Percentiles rank a stretch among this genome's conserved stretches.
Conservation (phyloP, 1,284 basidiomycete species). For the Porogramme epimiltina region DNA sequence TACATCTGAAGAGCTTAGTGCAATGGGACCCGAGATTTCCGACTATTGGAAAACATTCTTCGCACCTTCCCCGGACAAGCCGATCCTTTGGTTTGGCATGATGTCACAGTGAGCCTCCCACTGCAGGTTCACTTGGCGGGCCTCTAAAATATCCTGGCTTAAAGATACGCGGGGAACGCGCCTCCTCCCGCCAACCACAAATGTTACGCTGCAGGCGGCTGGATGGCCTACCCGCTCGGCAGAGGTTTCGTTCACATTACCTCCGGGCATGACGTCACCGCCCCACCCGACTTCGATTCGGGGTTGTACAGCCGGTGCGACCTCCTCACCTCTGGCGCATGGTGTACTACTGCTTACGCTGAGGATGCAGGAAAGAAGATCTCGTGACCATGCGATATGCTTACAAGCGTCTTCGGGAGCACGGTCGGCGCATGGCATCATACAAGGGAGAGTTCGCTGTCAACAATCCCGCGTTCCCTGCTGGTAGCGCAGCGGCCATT, state of each 20-base stretch:
- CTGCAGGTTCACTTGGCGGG: not conserved
- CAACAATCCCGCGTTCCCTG: conserved; percentile 51
- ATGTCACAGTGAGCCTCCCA: not conserved
- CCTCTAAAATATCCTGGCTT: not conserved
- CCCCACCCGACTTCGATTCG: conserved; percentile 38
- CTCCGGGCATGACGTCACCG: conserved; percentile 37
- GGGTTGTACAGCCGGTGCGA: conserved; percentile 10
- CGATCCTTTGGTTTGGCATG: conserved; percentile 37
- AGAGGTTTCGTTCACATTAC: conserved; percentile 46
- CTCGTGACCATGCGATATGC: conserved; percentile 51
- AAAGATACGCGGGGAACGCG: conserved; percentile 1
- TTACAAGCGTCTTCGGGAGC: conserved; percentile 61
- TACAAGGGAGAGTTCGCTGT: conserved; percentile 54
- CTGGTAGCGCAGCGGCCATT: conserved; percentile 43
- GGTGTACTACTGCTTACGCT: too few species aligned
- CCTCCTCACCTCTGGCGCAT: too few species aligned
- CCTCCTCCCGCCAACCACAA: not conserved
- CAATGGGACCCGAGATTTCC: conserved; percentile 43
- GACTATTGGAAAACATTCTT: conserved; percentile 42
- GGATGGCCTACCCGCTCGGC: conserved; percentile 39
- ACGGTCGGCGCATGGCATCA: conserved; percentile 54
- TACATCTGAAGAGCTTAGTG: conserved; percentile 38
- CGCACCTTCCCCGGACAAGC: conserved; percentile 44
- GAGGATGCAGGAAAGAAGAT: conserved; percentile 46
- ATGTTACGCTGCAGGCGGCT: conserved; percentile 1